Evolutionary conservation across 179 eudicot species (phyloP).

Genomic region (Spinacia oleracea): DNA sequence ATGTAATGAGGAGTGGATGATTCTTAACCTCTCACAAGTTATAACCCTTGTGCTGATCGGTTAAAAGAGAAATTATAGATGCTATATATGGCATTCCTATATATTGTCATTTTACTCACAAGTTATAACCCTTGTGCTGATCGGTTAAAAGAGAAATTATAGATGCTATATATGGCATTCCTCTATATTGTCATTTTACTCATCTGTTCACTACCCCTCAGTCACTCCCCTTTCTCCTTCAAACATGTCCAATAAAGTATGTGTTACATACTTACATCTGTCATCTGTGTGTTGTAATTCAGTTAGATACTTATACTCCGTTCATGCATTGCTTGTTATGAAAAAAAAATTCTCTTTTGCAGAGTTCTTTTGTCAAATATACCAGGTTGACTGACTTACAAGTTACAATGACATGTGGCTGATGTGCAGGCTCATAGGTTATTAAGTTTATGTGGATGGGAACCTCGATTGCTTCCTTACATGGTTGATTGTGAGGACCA

Average conservation of each 20-base stretch:
- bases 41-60: background rate
- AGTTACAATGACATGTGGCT: conserved; percentile 10
- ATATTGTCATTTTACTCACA: background rate
- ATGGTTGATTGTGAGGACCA: conserved; percentile 61
- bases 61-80: background rate
- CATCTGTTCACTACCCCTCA: background rate
- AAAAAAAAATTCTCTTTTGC: background rate
- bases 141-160: background rate
- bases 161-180: background rate
- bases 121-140: too few species aligned
- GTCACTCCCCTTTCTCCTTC: background rate
- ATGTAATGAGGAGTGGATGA: background rate
- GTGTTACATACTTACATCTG: too few species aligned
- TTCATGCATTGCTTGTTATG: background rate
- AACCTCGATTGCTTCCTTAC: conserved; percentile 79
- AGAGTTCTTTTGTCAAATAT: background rate
- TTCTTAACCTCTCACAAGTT: background rate
- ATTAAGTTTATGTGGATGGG: conserved; percentile 93
- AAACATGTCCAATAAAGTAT: background rate
- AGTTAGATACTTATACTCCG: background rate
- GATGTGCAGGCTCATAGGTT: conserved; percentile 76
- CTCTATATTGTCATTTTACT: background rate
- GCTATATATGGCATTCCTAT: background rate
- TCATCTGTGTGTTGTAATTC: background rate
- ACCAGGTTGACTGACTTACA: conserved; percentile 9